phyloP scores from a whole-genome alignment of 2,329 filamentous ascomycete species.

The Phyllosticta citrichinensis region DNA sequence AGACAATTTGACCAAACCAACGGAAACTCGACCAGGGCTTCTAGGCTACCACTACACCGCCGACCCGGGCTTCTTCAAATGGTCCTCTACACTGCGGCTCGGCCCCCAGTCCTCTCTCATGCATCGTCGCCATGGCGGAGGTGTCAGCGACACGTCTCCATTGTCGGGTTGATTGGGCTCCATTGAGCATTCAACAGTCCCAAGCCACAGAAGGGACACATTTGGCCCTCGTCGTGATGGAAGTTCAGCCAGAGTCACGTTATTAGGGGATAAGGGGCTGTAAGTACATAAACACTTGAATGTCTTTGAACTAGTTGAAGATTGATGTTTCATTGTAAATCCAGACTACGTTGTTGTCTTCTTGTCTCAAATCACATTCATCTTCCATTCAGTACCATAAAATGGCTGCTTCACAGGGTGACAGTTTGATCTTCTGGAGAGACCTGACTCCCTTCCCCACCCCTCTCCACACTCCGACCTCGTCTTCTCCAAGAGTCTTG shows the following conservation, averaged over 20 bases:
- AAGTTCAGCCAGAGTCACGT: background rate
- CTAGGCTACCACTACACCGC: background rate
- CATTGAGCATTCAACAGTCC: background rate
- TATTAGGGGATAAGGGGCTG: background rate
- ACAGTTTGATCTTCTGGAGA: conserved; percentile 2
- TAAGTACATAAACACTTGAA: background rate
- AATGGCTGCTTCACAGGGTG: background rate
- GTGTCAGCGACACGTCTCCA: background rate
- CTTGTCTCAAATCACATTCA: too few relatives aligned
- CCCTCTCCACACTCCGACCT: background rate
- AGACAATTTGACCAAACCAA: too few relatives aligned
- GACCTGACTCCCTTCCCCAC: conserved; percentile 6
- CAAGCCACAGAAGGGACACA: background rate
- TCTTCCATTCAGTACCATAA: background rate
- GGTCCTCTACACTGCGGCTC: background rate
- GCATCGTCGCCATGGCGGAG: background rate
- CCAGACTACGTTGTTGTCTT: too few relatives aligned
- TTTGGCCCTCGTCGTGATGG: background rate
- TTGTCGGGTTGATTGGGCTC: background rate
- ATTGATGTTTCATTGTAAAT: too few relatives aligned
- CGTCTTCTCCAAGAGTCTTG: conserved; percentile 14
- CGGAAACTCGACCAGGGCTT: background rate
- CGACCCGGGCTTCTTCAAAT: background rate
- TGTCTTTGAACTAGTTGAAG: background rate
- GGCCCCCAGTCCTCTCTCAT: background rate